phyloP scores from a whole-genome alignment of 1,284 basidiomycete species.

The Macrocystidia cucumis region DNA sequence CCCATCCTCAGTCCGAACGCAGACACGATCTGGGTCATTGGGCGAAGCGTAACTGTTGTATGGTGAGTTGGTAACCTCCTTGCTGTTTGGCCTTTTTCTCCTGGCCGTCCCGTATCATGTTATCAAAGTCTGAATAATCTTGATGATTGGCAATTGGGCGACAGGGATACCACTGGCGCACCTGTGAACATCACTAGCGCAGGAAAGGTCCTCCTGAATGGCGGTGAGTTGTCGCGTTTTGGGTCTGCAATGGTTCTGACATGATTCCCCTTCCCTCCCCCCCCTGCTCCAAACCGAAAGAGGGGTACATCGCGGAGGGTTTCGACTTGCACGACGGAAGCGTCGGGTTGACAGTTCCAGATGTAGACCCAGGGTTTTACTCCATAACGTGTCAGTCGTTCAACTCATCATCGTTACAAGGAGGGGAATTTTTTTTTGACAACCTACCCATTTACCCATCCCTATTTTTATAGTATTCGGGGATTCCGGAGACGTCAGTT shows the following conservation, averaged over 20 bases:
- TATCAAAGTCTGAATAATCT: neutral
- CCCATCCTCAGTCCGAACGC: conserved; percentile 16
- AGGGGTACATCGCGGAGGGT: too few relatives aligned
- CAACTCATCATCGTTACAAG: neutral
- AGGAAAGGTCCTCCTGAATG: conserved; percentile 16
- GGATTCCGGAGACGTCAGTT: too few relatives aligned
- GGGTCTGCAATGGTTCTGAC: neutral
- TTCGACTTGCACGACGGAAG: conserved; percentile 18
- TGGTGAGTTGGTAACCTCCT: too few relatives aligned
- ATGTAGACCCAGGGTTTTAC: conserved; percentile 12
- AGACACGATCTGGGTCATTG: conserved; percentile 17
- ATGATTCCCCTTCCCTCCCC: neutral
- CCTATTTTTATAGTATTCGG: too few relatives aligned
- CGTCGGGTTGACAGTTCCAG: conserved; percentile 17
- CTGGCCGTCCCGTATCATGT: neutral
- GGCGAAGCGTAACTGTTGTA: conserved; percentile 14
- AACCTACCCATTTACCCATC: neutral
- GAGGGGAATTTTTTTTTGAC: too few relatives aligned
- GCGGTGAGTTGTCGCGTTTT: conserved; percentile 11
- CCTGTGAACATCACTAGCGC: conserved; percentile 20
- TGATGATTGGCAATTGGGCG: neutral
- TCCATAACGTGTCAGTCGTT: conserved; percentile 18
- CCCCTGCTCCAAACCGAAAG: conserved; percentile 9
- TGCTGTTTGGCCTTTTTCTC: too few relatives aligned
- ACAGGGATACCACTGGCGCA: conserved; percentile 19